Base-by-base conservation (phyloP, 441 rosid genomes). In the Arabidopsis hybrid region DNA sequence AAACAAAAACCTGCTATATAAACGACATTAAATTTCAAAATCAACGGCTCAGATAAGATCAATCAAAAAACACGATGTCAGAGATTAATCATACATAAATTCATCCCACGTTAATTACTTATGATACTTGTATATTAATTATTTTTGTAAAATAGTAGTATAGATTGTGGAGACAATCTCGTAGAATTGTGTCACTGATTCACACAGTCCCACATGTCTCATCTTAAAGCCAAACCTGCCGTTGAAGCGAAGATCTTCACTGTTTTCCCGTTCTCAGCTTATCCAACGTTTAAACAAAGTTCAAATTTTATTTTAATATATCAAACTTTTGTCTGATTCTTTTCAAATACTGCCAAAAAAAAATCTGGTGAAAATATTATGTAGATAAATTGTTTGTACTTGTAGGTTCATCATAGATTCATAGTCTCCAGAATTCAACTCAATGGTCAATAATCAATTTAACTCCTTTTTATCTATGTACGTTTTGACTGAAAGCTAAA, bases 21-120 rank as follows among this genome's bases (percentile, higher is more conserved):
- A 18, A 64, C 21, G 84, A 88, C 91, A 60, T 26, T 64, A 65
- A 39, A 70, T 46, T 82, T 89, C 82, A 74, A 87, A 87, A 78
- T 67, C 78, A 78, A 81, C 78, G 91, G 87, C 79, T 60, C 5
- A 17, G 86, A 88, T 88, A 60, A 36, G 38, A 71, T 62, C 69
- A 36, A 61, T 71, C 80, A 38, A 69, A 69, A 40, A 34, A 14
- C 16, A 50, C 35, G 79, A 80, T 76, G 52, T 75, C 71, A 65
- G 73, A 76, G 64, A 50, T 52, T 40, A 75, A 75, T 16, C 60
- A 35, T 35, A 43, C 50, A 35, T 34, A 67, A 34, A 42, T n/a
- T 60, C 56, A 53, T 36, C 57, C 32, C 58, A 75, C 36, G 51
- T 43, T 75, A 62, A 69, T 45, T n/a, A 61, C 17, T 35, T 12